Base-by-base conservation (phyloP, 2,329 filamentous ascomycete genomes). In the Raffaelea ambrosiae region DNA sequence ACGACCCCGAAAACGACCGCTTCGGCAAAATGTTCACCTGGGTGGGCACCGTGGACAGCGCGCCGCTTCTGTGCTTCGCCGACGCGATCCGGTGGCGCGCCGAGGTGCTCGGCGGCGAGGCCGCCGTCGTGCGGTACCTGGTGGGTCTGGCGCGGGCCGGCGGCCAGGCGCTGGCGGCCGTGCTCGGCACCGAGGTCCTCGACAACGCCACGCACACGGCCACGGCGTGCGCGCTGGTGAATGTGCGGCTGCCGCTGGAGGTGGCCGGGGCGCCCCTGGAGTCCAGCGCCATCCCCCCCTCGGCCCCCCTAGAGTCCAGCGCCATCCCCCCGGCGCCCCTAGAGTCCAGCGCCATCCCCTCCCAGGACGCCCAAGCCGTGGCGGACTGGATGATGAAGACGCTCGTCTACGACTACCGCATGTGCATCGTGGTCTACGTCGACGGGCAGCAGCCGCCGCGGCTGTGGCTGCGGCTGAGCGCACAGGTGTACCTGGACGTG, bases 401-500 rank as follows among this genome's bases (percentile, higher is more conserved):
- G 3, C 59, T 87, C 51, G 63, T 79, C 14, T 57, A 66, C 1
- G 75, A 83, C n/a, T 77, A 81, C 61, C 73, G 82, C 47, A 93
- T 88, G 0, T 91, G 88, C 58, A 65, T 93, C 45, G 72, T 82
- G 1, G 59, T 86, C 3, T 79, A 80, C 49, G 63, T 73, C 9
- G 80, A 89, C 54, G 72, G 66, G 0, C 75, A 74, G 0, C 71
- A 72, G 46, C 13, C 7, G 7, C n/a, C n/a, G n/a, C n/a, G n/a
- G n/a, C 76, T 83, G 61, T 95, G 85, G 85, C 71, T 75, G 0
- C 70, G 91, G 43, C 59, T 95, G 43, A 89, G 85, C 60, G 87
- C 79, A 14, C 89, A 95, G 70, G 76, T 93, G 0, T 97, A 93
- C 61, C 66, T 96, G n/a, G 87, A 88, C 22, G 61, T 83, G 54